Evolutionary conservation across 2,329 filamentous ascomycete genomes (phyloP).

Genomic region (Talaromyces sp.): DNA sequence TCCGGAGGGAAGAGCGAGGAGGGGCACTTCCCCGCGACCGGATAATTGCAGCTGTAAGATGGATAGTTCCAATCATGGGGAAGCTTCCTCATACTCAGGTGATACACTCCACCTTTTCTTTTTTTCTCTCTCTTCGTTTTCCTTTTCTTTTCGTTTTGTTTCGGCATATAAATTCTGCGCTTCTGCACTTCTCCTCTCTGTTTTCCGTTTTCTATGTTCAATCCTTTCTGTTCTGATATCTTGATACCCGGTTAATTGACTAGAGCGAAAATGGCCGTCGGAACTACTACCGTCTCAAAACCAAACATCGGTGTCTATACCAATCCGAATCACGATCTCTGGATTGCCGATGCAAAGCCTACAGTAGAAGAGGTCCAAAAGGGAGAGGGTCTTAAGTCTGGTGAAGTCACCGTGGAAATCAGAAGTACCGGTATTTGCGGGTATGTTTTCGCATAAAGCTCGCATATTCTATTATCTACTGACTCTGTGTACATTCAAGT

Average conservation of each 20-base stretch:
- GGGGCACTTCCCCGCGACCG: too few species aligned
- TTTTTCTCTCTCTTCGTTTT: not conserved
- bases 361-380: slow-evolving; percentile 67
- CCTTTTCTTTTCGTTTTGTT: not conserved
- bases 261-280: slow-evolving; percentile 9
- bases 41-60: too few species aligned
- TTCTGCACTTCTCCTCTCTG: not conserved
- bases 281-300: slow-evolving; percentile 45
- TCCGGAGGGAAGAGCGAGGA: too few species aligned
- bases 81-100: not conserved
- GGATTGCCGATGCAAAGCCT: slow-evolving; percentile 75
- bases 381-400: slow-evolving; percentile 64
- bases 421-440: slow-evolving; percentile 96
- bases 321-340: slow-evolving; percentile 86
- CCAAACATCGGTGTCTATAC: slow-evolving; percentile 95
- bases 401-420: slow-evolving; percentile 82
- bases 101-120: not conserved
- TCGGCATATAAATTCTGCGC: not conserved
- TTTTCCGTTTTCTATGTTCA: not conserved
- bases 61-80: slow-evolving; percentile 1
- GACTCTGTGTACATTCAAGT: slow-evolving; percentile 40
- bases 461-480: not conserved
- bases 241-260: not conserved
- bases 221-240: not conserved
- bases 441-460: slow-evolving; percentile 43